These are phyloP conservation scores for Rhodocollybia butyracea DNA, from an alignment of 768 basidiomycete genomes.

Conservation along the genomic window DNA sequence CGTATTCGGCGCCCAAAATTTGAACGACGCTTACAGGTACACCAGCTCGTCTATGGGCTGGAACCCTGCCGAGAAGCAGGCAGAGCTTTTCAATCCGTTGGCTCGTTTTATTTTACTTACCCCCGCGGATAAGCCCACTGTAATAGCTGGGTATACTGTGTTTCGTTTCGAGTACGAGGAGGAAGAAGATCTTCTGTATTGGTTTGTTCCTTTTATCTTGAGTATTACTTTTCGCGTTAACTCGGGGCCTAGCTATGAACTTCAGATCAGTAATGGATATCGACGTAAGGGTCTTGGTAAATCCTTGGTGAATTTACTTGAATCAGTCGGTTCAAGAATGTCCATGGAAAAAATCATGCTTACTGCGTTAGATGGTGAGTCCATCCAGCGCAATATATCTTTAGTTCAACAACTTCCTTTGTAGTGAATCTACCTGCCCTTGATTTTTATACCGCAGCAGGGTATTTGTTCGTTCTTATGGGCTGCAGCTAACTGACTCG, in stretches of 20 bases:
- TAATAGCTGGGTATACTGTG: constrained; percentile 42
- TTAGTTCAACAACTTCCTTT: constrained; percentile 2
- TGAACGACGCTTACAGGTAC: constrained; percentile 37
- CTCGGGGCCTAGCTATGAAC: constrained; percentile 58
- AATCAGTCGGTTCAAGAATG: constrained; percentile 46
- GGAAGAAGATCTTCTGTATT: constrained; percentile 60
- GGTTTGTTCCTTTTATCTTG: constrained; percentile 38
- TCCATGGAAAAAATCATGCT: constrained; percentile 70
- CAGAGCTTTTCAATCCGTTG: constrained; percentile 55
- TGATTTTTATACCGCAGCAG: constrained; percentile 50
- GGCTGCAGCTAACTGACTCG: neutral
- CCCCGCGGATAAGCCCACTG: constrained; percentile 9
- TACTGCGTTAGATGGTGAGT: constrained; percentile 71
- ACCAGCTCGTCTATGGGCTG: constrained; percentile 61
- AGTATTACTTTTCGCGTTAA: neutral
- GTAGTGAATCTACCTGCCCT: constrained; percentile 44
- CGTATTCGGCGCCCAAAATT: neutral
- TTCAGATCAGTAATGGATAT: constrained; percentile 50
- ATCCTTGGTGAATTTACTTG: constrained; percentile 46
- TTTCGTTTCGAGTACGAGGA: constrained; percentile 78
- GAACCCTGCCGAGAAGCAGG: constrained; percentile 51
- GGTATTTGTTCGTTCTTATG: constrained; percentile 36
- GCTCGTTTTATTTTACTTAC: constrained; percentile 60
- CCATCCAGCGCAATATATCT: no score
- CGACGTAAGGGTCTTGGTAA: constrained; percentile 60